phyloP scores from a whole-genome alignment of 345 rosid species.

The Bruguiera parviflora region DNA sequence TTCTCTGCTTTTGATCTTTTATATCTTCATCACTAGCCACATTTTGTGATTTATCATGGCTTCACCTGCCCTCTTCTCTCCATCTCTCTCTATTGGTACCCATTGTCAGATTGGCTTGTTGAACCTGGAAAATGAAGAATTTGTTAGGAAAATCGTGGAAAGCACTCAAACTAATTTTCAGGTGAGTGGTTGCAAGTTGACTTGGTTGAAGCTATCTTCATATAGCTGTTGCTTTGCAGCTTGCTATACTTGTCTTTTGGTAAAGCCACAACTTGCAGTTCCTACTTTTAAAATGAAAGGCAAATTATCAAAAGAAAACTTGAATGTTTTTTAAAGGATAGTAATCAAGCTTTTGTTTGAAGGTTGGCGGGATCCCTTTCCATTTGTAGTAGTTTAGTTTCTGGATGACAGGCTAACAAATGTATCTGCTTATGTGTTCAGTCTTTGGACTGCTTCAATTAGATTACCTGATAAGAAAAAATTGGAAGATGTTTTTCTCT shows the following conservation, averaged over 20 bases:
- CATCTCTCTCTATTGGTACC: neutral
- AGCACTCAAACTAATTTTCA: conserved; percentile 60
- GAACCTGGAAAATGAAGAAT: conserved; percentile 96
- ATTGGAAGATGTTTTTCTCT: too few relatives aligned
- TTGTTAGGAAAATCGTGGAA: conserved; percentile 53
- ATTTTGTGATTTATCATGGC: neutral
- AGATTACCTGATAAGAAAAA: too few relatives aligned
- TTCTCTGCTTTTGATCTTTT: neutral
- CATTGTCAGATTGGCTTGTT: conserved; percentile 64
- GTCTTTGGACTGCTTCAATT: too few relatives aligned
- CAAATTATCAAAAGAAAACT: too few relatives aligned
- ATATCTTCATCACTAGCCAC: neutral
- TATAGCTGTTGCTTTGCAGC: neutral
- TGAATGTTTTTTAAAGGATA: too few relatives aligned
- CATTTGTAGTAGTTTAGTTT: too few relatives aligned
- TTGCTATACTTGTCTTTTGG: neutral
- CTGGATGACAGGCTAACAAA: too few relatives aligned
- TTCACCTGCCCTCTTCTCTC: neutral
- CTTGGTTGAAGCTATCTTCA: conserved; percentile 3
- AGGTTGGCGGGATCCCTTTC: too few relatives aligned
- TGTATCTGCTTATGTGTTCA: too few relatives aligned
- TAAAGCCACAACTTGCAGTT: too few relatives aligned
- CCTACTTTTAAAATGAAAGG: too few relatives aligned
- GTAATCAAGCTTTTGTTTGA: too few relatives aligned
- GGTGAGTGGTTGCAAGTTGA: conserved; percentile 36